Evolutionary conservation across 306 rosid genomes (phyloP).

Genomic region (Luffa aegyptiaca): DNA sequence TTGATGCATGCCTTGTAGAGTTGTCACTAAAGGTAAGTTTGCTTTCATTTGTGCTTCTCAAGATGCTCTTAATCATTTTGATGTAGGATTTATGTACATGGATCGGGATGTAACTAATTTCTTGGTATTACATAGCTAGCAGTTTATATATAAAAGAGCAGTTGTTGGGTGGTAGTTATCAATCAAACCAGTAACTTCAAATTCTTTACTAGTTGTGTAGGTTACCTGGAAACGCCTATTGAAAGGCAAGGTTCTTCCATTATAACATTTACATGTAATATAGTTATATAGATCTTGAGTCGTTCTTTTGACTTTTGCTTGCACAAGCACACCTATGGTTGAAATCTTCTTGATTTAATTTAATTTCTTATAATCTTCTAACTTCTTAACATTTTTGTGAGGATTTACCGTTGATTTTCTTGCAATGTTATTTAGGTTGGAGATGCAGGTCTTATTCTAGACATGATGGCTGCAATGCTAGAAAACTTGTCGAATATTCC

Average conservation of each 20-base stretch:
- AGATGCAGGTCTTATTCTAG: conserved; percentile 77
- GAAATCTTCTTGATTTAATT: not conserved
- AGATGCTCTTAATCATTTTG: not conserved
- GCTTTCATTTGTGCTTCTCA: not conserved
- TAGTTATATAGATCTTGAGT: not conserved
- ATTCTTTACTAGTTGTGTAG: not conserved
- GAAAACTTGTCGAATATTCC: conserved; percentile 66
- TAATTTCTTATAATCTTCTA: not conserved
- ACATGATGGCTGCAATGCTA: conserved; percentile 74
- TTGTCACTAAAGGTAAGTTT: conserved; percentile 59
- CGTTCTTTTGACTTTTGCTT: not conserved
- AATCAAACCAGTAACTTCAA: not conserved
- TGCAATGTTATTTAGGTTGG: conserved; percentile 57
- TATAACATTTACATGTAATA: not conserved
- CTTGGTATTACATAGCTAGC: not conserved
- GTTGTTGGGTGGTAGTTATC: not conserved
- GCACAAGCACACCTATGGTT: not conserved
- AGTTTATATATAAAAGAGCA: not conserved
- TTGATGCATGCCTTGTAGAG: conserved; percentile 80
- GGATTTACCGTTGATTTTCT: not conserved
- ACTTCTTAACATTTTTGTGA: not conserved
- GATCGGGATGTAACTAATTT: not conserved
- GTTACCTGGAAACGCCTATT: not conserved
- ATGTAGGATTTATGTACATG: not conserved
- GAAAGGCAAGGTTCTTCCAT: not conserved